Percentiles rank a stretch among this genome's conserved stretches.
phyloP scores from a whole-genome alignment of 2,329 filamentous ascomycete genomes.

The Waltergamsia citrina region DNA sequence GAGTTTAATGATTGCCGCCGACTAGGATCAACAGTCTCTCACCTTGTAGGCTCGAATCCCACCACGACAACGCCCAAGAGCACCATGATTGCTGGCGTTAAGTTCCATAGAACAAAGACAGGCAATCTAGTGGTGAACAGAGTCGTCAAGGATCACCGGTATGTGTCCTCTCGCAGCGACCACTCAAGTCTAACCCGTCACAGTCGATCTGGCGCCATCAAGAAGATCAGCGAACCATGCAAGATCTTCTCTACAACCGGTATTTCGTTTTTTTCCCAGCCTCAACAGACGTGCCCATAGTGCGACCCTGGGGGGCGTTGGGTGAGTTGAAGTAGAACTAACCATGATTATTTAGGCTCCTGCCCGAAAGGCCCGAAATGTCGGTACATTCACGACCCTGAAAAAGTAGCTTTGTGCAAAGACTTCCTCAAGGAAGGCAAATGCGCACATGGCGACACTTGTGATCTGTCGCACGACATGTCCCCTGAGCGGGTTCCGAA shows the following conservation, averaged over 20 bases:
- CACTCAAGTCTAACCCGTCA: constrained; percentile 24
- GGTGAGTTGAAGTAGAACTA: constrained; percentile 23
- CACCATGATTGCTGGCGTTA: constrained; percentile 64
- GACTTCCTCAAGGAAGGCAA: constrained; percentile 71
- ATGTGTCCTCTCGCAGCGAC: constrained; percentile 26
- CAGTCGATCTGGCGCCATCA: constrained; percentile 44
- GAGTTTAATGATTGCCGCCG: constrained; percentile 6
- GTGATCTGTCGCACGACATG: constrained; percentile 84
- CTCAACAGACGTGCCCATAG: background rate
- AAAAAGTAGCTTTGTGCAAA: constrained; percentile 86
- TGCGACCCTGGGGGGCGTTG: background rate
- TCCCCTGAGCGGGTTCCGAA: constrained; percentile 76
- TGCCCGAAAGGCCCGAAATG: constrained; percentile 77
- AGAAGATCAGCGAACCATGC: constrained; percentile 67
- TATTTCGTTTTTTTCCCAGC: constrained; percentile 39
- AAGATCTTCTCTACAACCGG: constrained; percentile 61
- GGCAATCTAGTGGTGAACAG: constrained; percentile 77
- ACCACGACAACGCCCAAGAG: constrained; percentile 65
- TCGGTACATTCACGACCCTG: constrained; percentile 72
- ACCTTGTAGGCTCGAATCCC: constrained; percentile 41
- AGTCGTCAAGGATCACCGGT: constrained; percentile 68
- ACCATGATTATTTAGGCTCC: constrained; percentile 53
- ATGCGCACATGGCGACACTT: constrained; percentile 68
- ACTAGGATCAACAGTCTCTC: constrained; percentile 7
- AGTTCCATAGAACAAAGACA: constrained; percentile 77